Base-by-base conservation (phyloP, 306 rosid genomes). In the Senna tora region DNA sequence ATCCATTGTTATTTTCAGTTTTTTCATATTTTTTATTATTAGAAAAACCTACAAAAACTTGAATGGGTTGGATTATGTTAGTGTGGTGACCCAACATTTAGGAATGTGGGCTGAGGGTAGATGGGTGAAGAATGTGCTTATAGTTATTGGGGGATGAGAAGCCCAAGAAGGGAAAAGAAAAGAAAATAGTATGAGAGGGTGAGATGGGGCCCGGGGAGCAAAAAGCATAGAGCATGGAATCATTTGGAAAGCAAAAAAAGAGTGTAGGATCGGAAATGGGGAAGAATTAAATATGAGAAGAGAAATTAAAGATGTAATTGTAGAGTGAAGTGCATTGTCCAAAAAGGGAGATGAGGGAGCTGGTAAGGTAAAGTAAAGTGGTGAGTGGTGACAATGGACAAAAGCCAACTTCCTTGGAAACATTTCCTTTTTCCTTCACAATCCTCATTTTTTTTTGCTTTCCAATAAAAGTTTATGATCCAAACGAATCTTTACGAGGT, bases 401-500 rank as follows among this genome's bases (percentile, higher is more conserved):
- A 36, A 61, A 74, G 64, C 83, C 75, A 81, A 67, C 12, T 77
- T 77, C 82, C 79, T 73, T 80, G 74, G 46, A 74, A 71, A 79
- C 82, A 81, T 72, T 67, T 66, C 53, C 74, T 51, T 59, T 85
- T 55, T n/a, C 61, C 68, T 74, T 77, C 46, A 25, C 81, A 79
- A 77, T 82, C 75, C 75, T 78, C 80, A 52, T 67, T 67, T 71
- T 67, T 67, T 71, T 67, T 69, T n/a, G 50, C 85, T 81, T 78
- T 80, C 43, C 46, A 0, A 9, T 43, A 54, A 81, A 75, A 77
- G 82, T 60, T 43, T 51, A 82, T 77, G 67, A 80, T 84, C 87
- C 86, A 72, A 74, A 72, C 74, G 82, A 85, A 85, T 87, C 80
- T 80, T 80, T 61, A 11, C 16, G 42, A 13, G 86, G 83, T 14